Conservation (phyloP, 805 yeast species). For the Wickerhamomyces xylosicus region DNA sequence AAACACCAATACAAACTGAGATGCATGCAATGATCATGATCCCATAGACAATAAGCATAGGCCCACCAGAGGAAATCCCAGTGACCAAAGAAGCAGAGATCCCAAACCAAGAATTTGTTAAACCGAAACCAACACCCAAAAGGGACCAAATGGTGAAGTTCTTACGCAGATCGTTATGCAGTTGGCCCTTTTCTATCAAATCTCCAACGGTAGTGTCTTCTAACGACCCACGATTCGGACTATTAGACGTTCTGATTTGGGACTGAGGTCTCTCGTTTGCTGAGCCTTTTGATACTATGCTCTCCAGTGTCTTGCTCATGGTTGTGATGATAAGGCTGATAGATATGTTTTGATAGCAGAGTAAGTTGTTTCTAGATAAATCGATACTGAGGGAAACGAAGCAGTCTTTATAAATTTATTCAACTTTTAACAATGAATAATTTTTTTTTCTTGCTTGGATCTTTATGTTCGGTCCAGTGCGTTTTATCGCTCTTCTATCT, state of each 20-base stretch:
- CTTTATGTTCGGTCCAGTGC: no score
- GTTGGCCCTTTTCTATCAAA: not conserved
- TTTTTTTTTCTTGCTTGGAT: no score
- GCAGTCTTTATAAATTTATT: no score
- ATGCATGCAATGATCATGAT: slow-evolving; percentile 38
- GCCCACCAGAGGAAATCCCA: slow-evolving; percentile 50
- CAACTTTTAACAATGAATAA: no score
- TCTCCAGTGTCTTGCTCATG: not conserved
- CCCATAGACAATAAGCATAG: slow-evolving; percentile 46
- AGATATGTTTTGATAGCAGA: no score
- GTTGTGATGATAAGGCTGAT: no score
- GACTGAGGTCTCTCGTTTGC: no score
- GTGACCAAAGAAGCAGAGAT: slow-evolving; percentile 44
- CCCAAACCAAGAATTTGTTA: slow-evolving; percentile 55
- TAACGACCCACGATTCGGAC: not conserved
- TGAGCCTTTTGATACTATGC: not conserved
- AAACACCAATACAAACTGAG: slow-evolving; percentile 37
- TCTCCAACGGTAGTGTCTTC: not conserved
- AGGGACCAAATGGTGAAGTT: slow-evolving; percentile 36
- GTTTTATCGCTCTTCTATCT: no score
- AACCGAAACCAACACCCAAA: slow-evolving; percentile 49
- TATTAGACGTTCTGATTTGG: no score
- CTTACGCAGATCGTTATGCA: slow-evolving; percentile 11
- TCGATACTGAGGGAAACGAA: no score
- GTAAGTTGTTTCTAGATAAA: no score